phyloP scores from a whole-genome alignment of 2,329 filamentous ascomycete species.

The Spiromastix sp. region DNA sequence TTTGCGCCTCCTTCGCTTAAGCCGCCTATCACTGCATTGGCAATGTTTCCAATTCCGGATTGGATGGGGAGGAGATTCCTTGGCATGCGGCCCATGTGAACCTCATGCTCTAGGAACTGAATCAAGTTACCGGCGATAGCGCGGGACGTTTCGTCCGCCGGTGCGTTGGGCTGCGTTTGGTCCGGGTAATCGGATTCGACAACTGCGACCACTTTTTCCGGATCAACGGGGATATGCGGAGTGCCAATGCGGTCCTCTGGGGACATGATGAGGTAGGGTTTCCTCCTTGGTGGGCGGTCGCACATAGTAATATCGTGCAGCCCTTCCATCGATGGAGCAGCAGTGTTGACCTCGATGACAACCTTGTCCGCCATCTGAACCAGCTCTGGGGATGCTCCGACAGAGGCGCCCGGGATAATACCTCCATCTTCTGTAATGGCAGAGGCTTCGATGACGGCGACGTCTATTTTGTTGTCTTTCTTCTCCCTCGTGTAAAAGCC shows the following conservation, averaged over 20 bases:
- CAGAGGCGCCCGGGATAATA: slow-evolving; percentile 76
- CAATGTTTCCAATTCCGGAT: slow-evolving; percentile 86
- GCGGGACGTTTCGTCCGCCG: slow-evolving; percentile 61
- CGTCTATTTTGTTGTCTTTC: slow-evolving; percentile 63
- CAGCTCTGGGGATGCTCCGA: slow-evolving; percentile 75
- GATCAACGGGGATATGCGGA: slow-evolving; percentile 71
- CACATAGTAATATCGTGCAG: slow-evolving; percentile 86
- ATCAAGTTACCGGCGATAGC: slow-evolving; percentile 72
- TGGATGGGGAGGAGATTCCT: slow-evolving; percentile 69
- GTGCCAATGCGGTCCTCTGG: slow-evolving; percentile 81
- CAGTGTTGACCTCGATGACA: slow-evolving; percentile 86
- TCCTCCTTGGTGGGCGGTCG: slow-evolving; percentile 68
- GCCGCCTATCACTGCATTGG: slow-evolving; percentile 81
- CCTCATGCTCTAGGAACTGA: slow-evolving; percentile 79
- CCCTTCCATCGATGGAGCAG: slow-evolving; percentile 73
- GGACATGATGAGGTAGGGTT: slow-evolving; percentile 76
- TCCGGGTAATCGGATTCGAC: slow-evolving; percentile 80
- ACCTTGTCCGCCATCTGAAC: slow-evolving; percentile 88
- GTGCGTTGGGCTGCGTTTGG: slow-evolving; percentile 61
- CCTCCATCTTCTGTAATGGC: slow-evolving; percentile 83
- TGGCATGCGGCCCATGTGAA: slow-evolving; percentile 65
- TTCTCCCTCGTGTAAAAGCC: slow-evolving; percentile 78
- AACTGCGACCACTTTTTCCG: slow-evolving; percentile 73
- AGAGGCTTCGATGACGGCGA: slow-evolving; percentile 74
- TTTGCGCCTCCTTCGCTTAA: slow-evolving; percentile 61